Evolutionary conservation across 352 stramenopile genomes (phyloP).

Genomic region (Globisporangium orthogonon): DNA sequence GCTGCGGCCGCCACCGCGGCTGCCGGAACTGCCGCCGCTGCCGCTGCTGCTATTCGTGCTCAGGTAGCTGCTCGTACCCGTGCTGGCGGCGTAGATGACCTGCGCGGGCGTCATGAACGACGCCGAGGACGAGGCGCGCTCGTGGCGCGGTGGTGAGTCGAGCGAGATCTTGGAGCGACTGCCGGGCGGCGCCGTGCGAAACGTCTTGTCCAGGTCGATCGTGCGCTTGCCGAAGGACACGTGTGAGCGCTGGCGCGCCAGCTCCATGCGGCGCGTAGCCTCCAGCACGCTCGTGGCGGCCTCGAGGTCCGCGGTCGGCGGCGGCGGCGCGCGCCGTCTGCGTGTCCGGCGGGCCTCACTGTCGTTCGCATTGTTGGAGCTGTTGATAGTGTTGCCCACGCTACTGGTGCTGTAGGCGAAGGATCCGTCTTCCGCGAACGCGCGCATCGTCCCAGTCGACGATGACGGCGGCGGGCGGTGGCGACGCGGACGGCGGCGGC

Average conservation of each 20-base stretch:
- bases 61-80: conserved; percentile 12
- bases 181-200: conserved; percentile 47
- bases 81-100: conserved; percentile 15
- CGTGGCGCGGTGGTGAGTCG: conserved; percentile 16
- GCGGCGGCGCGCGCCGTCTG: conserved; percentile 6
- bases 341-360: not conserved
- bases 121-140: conserved; percentile 11
- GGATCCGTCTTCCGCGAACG: conserved; percentile 12
- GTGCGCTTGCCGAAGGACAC: conserved; percentile 45
- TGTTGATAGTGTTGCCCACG: not conserved
- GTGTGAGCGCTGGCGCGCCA: conserved; percentile 37
- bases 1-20: not conserved
- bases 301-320: conserved; percentile 25
- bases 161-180: conserved; percentile 29
- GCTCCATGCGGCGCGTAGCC: conserved; percentile 31
- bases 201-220: conserved; percentile 42
- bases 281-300: conserved; percentile 34
- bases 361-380: not conserved
- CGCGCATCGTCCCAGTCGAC: not conserved
- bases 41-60: conserved; percentile 10
- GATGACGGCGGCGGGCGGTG: too few species aligned
- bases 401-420: conserved; percentile 6
- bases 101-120: conserved; percentile 24
- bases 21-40: conserved; percentile 2
- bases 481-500: not conserved